Conservation (phyloP, 2,329 filamentous ascomycete species). For the Fusarium floridanum region DNA sequence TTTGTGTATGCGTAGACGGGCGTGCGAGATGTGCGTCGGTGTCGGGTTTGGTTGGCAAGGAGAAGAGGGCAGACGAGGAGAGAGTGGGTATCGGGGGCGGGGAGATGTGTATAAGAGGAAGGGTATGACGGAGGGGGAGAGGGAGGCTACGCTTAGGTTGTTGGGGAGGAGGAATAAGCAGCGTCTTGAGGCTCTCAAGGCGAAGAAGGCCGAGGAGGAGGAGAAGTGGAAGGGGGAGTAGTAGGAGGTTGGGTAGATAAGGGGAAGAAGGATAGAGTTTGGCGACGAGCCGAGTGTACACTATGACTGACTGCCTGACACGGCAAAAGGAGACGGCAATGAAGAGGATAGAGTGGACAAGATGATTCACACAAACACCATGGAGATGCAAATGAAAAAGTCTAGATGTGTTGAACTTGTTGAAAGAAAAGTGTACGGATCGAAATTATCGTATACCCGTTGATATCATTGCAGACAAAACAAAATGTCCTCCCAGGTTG, state of each 20-base stretch:
- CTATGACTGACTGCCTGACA: not conserved
- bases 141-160: conserved; percentile 74
- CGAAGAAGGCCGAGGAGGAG: conserved; percentile 25
- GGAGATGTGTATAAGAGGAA: too few species aligned
- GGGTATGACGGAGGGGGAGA: conserved; percentile 77
- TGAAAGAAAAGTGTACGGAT: conserved; percentile 38
- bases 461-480: conserved; percentile 48
- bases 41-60: too few species aligned
- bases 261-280: not conserved
- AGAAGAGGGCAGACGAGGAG: too few species aligned
- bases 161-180: conserved; percentile 77
- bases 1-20: too few species aligned
- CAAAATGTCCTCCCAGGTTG: conserved; percentile 25
- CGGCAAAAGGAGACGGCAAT: not conserved
- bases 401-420: conserved; percentile 26
- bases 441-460: conserved; percentile 42
- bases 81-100: too few species aligned
- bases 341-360: not conserved
- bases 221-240: conserved; percentile 13
- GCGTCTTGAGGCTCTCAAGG: conserved; percentile 66
- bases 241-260: not conserved
- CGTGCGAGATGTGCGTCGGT: too few species aligned
- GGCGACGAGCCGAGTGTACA: conserved; percentile 1
- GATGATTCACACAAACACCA: not conserved
- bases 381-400: not conserved